These are phyloP conservation scores for Yamadazyma jaroonii DNA, from an alignment of 1,139 yeast genomes.

Conservation along the genomic window DNA sequence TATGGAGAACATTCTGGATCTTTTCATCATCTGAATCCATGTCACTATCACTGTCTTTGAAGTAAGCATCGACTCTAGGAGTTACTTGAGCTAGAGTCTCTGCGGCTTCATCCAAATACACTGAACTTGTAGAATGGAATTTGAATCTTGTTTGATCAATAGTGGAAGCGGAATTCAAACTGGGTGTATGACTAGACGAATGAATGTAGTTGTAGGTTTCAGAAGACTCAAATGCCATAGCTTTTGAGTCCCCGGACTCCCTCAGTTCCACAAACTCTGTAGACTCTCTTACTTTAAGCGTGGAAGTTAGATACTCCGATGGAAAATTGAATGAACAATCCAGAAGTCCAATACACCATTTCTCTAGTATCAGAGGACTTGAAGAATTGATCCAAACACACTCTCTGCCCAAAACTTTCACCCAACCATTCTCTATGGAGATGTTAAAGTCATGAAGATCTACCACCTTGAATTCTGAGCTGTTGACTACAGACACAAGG, in stretches of 20 bases:
- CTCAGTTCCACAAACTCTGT: too few relatives aligned
- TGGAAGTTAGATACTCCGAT: constrained; percentile 35
- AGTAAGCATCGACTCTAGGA: too few relatives aligned
- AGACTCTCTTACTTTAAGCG: constrained; percentile 19
- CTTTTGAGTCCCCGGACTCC: too few relatives aligned
- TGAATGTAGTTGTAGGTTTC: too few relatives aligned
- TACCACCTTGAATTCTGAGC: constrained; percentile 2
- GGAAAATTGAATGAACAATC: constrained; percentile 35
- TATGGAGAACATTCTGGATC: constrained; percentile 6
- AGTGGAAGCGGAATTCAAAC: constrained; percentile 1
- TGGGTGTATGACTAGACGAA: too few relatives aligned
- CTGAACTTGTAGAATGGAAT: too few relatives aligned
- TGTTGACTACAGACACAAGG: constrained; percentile 20
- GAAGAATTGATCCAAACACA: constrained; percentile 21
- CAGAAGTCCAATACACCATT: constrained; percentile 45
- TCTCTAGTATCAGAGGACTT: constrained; percentile 31
- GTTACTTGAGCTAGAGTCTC: too few relatives aligned
- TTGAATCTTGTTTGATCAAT: not conserved
- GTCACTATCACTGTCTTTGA: too few relatives aligned
- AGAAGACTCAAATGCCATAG: too few relatives aligned
- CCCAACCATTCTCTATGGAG: constrained; percentile 8
- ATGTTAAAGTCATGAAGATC: constrained; percentile 7
- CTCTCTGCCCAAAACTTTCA: constrained; percentile 5
- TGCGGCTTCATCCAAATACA: too few relatives aligned
- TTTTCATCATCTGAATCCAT: constrained; percentile 25